Percentiles rank a stretch among this genome's conserved stretches.
These are phyloP conservation scores for Saccharum spontaneum DNA, from an alignment of 176 grass and related monocot genomes.

Conservation along the genomic window DNA sequence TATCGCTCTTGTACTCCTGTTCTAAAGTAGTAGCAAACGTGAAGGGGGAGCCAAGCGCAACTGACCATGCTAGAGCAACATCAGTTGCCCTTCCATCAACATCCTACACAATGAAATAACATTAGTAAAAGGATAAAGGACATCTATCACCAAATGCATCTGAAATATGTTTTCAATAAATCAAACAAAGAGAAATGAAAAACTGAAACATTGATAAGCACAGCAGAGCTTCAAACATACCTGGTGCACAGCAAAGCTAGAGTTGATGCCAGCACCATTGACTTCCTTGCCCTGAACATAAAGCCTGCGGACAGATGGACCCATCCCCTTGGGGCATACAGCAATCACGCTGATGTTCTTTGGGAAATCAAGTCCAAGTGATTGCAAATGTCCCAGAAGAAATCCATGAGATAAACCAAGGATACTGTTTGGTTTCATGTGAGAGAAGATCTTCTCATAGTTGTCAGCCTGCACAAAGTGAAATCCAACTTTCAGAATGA, in stretches of 20 bases:
- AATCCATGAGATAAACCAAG: conserved; percentile 86
- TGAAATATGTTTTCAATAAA: not conserved
- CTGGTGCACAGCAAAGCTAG: conserved; percentile 94
- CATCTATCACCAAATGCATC: not conserved
- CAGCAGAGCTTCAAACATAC: conserved; percentile 32
- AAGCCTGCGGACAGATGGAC: conserved; percentile 76
- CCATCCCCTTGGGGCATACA: conserved; percentile 90
- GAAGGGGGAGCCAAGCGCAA: conserved; percentile 81
- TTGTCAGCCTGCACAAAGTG: conserved; percentile 65
- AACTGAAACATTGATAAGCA: not conserved
- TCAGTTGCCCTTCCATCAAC: conserved; percentile 72
- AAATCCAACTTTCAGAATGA: not conserved
- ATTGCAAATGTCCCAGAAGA: conserved; percentile 81
- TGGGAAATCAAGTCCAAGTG: conserved; percentile 69
- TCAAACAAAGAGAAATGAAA: not conserved
- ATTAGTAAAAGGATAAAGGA: not conserved
- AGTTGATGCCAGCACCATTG: conserved; percentile 87
- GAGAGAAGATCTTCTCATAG: conserved; percentile 80
- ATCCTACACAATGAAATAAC: conserved; percentile 56
- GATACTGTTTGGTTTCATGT: conserved; percentile 90
- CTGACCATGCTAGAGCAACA: conserved; percentile 84
- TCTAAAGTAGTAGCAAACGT: conserved; percentile 80
- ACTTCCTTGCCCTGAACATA: conserved; percentile 89
- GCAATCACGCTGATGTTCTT: conserved; percentile 83
- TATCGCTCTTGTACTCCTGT: conserved; percentile 78